Evolutionary conservation across 768 basidiomycete species (phyloP).

Genomic region (Lactarius hengduanensis): DNA sequence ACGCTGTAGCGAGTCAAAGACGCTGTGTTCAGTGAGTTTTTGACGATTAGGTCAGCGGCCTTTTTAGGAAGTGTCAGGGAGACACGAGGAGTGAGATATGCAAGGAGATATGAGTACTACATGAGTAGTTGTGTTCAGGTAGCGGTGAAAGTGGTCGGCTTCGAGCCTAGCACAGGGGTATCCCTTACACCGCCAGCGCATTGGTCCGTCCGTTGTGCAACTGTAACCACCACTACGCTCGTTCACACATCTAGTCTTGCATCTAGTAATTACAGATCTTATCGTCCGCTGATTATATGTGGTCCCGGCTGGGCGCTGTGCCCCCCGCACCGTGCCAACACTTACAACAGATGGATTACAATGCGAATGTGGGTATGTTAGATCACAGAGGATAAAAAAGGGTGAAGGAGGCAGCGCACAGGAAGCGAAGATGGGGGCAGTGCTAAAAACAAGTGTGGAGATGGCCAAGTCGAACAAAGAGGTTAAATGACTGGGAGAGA

Average conservation of each 20-base stretch:
- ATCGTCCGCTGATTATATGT: constrained; percentile 20
- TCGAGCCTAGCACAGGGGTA: too few species aligned
- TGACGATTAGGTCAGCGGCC: too few species aligned
- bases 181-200: not conserved
- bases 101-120: too few species aligned
- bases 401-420: constrained; percentile 8
- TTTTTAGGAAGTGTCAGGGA: too few species aligned
- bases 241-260: constrained; percentile 17
- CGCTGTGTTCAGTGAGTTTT: too few species aligned
- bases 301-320: constrained; percentile 10
- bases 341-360: constrained; percentile 26
- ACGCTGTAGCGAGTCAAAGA: not conserved
- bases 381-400: not conserved
- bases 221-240: constrained; percentile 12
- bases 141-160: too few species aligned
- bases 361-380: constrained; percentile 22
- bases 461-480: not conserved
- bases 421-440: constrained; percentile 8
- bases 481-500: not conserved
- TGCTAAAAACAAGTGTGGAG: not conserved
- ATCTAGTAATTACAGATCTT: constrained; percentile 16
- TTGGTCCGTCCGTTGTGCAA: not conserved
- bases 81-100: too few species aligned
- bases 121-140: too few species aligned
- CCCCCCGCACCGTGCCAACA: constrained; percentile 8